Conservation (phyloP, 2,329 filamentous ascomycete species). For the Colletotrichum orbiculare region DNA sequence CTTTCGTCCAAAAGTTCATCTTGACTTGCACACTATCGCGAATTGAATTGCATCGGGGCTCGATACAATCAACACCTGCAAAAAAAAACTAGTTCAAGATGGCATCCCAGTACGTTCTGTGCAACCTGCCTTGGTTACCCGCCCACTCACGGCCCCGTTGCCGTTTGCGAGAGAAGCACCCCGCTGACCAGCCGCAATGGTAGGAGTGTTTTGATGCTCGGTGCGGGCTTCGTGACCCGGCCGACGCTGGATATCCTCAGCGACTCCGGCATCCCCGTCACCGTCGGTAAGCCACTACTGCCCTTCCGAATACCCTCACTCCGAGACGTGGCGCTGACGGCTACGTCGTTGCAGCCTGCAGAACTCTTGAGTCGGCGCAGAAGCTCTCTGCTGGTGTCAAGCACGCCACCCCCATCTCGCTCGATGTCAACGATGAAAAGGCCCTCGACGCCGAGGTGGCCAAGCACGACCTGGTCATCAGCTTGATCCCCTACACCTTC, state of each 20-base stretch:
- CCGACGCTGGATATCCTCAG: constrained; percentile 73
- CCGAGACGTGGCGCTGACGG: background rate
- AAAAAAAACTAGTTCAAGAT: constrained; percentile 11
- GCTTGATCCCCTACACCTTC: constrained; percentile 91
- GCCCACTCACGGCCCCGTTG: no score
- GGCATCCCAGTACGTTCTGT: constrained; percentile 28
- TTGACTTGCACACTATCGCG: constrained; percentile 14
- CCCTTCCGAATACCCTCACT: background rate
- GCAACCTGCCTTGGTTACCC: background rate
- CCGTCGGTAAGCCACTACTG: constrained; percentile 64
- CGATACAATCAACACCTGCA: constrained; percentile 1
- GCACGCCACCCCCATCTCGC: constrained; percentile 79
- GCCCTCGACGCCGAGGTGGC: constrained; percentile 85
- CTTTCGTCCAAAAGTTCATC: background rate
- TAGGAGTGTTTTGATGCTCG: constrained; percentile 54
- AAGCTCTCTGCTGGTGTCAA: constrained; percentile 78
- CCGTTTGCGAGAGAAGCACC: constrained; percentile 4
- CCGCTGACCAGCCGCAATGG: constrained; percentile 1
- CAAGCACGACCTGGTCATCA: constrained; percentile 83
- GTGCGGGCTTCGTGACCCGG: constrained; percentile 69
- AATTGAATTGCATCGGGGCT: constrained; percentile 5
- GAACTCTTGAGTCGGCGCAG: constrained; percentile 82
- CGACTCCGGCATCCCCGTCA: constrained; percentile 70
- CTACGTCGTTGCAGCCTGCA: constrained; percentile 72
- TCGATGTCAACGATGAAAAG: constrained; percentile 82